phyloP scores from a whole-genome alignment of 2,329 filamentous ascomycete genomes.

The Cordyceps pruinosa region DNA sequence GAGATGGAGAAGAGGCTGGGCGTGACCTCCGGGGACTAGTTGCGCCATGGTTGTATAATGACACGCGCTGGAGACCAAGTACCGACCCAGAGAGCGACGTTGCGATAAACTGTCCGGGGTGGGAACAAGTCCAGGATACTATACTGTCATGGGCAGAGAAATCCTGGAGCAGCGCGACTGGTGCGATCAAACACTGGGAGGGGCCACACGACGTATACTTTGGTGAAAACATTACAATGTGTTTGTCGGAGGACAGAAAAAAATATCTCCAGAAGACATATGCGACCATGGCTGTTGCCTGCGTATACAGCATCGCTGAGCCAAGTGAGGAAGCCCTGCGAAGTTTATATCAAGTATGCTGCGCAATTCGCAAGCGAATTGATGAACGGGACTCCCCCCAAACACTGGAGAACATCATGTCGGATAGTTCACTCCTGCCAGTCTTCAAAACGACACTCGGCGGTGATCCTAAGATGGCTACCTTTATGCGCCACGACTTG shows the following conservation, averaged over 20 bases:
- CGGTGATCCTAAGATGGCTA: slow-evolving; percentile 21
- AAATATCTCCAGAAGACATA: slow-evolving; percentile 17
- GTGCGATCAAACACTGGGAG: slow-evolving; percentile 63
- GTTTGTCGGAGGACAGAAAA: slow-evolving; percentile 45
- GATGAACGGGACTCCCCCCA: slow-evolving; percentile 53
- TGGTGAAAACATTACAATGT: slow-evolving; percentile 49
- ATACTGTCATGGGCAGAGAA: slow-evolving; percentile 51
- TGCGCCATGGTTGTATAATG: slow-evolving; percentile 66
- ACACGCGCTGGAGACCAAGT: slow-evolving; percentile 44
- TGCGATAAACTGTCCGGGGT: slow-evolving; percentile 47
- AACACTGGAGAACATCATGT: slow-evolving; percentile 41
- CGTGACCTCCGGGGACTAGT: slow-evolving; percentile 62
- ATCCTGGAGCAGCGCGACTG: slow-evolving; percentile 56
- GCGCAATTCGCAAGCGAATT: slow-evolving; percentile 27
- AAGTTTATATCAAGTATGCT: slow-evolving; percentile 11
- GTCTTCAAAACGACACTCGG: slow-evolving; percentile 19
- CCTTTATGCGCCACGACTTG: slow-evolving; percentile 37
- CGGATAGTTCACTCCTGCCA: slow-evolving; percentile 35
- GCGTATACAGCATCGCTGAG: slow-evolving; percentile 6
- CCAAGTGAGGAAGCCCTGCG: slow-evolving; percentile 3
- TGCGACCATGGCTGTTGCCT: slow-evolving; percentile 23
- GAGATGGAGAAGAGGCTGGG: slow-evolving; percentile 40
- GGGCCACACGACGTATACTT: slow-evolving; percentile 65
- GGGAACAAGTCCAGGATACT: slow-evolving; percentile 65
- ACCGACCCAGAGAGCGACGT: slow-evolving; percentile 17